Evolutionary conservation across 2,329 filamentous ascomycete genomes (phyloP), one percentile per base, ranked within the genome.

Genomic region (Allantophomopsis cytisporea): DNA sequence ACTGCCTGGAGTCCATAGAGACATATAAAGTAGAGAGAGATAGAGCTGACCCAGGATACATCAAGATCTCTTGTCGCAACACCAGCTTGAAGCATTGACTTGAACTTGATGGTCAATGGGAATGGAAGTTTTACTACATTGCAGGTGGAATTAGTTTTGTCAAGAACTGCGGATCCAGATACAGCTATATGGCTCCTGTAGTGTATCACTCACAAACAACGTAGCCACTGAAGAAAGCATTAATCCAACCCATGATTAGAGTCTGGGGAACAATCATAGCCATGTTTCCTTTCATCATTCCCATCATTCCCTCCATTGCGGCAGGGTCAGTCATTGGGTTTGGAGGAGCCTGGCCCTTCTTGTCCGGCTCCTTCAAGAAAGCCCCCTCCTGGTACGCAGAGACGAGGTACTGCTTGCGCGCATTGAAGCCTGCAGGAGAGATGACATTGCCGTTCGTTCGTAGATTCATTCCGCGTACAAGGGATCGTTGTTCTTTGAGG

Each of bases 251-350:
- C 91, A 98, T 98, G 50, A 98, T 98, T 57, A 98, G 64, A 5
- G 88, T 96, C 62, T 98, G 94, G 37, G 91, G 91, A 42, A 98
- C 86, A 68, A 98, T 96, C 91, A 96, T 98, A 47, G 91, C 89
- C 83, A 98, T 94, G 58, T 98, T 94, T 42, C 88, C 88, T 74
- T 98, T 98, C 85, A 98, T 94, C 86, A 94, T 94, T 50, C 91
- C 89, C 91, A 98, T 98, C 91, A 98, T 98, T 50, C 88, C 89
- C 57, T 98, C 93, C 91, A 98, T 98, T 42, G 85, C 86, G 36
- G 82, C 82, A 16, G 93, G 93, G 59, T 98, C 91, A 10, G 82
- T 84, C 76, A 98, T 87, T 4, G 91, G 91, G 62, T 96, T 98
- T 31, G 85, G 77, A 15, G 87, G 81, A 3, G 87, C 82, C 63